These are phyloP conservation scores for Aquilaria malaccensis DNA, from an alignment of 345 rosid species.

Conservation along the genomic window DNA sequence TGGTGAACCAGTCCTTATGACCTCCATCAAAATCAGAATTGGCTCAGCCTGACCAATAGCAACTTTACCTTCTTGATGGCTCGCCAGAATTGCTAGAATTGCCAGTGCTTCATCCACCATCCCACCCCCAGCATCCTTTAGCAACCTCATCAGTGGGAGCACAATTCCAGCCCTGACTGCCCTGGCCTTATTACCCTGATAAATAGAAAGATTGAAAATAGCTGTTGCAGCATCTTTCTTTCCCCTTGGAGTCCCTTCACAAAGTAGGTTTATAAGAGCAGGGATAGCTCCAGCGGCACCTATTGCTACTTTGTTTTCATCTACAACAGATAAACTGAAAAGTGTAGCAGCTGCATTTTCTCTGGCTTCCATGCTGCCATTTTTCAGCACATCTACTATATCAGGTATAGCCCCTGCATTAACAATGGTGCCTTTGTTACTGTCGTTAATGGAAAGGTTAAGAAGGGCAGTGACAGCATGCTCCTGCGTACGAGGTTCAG, in stretches of 20 bases:
- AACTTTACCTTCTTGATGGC: conserved; percentile 78
- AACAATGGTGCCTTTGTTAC: conserved; percentile 84
- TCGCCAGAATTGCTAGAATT: conserved; percentile 80
- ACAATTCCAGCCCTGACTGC: conserved; percentile 92
- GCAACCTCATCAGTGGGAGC: conserved; percentile 55
- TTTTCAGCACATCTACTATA: conserved; percentile 79
- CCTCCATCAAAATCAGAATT: conserved; percentile 66
- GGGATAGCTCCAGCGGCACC: conserved; percentile 98
- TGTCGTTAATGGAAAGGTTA: conserved; percentile 91
- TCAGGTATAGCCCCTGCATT: conserved; percentile 95
- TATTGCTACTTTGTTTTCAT: conserved; percentile 90
- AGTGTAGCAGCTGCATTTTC: conserved; percentile 98
- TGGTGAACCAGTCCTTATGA: conserved; percentile 79
- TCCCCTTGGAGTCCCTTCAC: conserved; percentile 90
- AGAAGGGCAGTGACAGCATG: conserved; percentile 97
- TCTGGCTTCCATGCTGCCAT: conserved; percentile 96
- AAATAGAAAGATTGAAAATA: conserved; percentile 81
- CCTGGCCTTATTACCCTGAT: conserved; percentile 96
- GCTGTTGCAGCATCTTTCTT: conserved; percentile 99
- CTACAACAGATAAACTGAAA: conserved; percentile 91
- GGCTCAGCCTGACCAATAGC: conserved; percentile 76
- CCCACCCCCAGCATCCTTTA: conserved; percentile 90
- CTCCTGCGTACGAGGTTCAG: conserved; percentile 83
- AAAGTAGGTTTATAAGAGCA: conserved; percentile 72
- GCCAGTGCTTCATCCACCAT: conserved; percentile 97